Percentiles rank a stretch among this genome's conserved stretches.
These are phyloP conservation scores for Beauveria rudraprayagi DNA, from an alignment of 2,329 filamentous ascomycete species.

Conservation along the genomic window DNA sequence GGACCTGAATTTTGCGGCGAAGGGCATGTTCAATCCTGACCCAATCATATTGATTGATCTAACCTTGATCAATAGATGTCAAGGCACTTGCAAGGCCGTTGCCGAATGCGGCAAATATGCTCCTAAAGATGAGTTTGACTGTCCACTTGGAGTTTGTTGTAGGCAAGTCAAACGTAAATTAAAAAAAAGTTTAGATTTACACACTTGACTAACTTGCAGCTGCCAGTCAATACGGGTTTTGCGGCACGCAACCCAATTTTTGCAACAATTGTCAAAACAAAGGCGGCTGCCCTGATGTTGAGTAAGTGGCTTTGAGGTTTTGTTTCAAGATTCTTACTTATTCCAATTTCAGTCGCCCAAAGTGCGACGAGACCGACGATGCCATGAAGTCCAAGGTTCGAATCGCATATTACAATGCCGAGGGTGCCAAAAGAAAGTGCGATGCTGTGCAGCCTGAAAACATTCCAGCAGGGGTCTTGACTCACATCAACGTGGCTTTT, in stretches of 20 bases:
- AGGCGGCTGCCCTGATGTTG: neutral
- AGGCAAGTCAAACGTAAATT: constrained; percentile 9
- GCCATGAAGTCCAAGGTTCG: neutral
- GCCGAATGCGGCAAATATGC: constrained; percentile 13
- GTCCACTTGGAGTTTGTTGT: constrained; percentile 13
- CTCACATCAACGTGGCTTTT: constrained; percentile 10
- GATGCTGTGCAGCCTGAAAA: constrained; percentile 9
- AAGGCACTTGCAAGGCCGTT: constrained; percentile 12
- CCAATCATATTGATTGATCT: neutral
- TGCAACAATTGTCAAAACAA: constrained; percentile 17
- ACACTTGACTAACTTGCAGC: neutral
- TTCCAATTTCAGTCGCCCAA: neutral
- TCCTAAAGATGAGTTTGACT: neutral
- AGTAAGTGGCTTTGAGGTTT: neutral
- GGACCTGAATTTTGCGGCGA: neutral
- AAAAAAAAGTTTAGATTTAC: too few species aligned
- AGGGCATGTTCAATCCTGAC: neutral
- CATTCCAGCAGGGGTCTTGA: constrained; percentile 1
- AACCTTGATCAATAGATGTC: neutral
- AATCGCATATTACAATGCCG: constrained; percentile 7
- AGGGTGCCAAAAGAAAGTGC: constrained; percentile 1
- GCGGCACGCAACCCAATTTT: constrained; percentile 15
- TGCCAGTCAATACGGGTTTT: constrained; percentile 9
- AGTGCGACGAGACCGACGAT: constrained; percentile 1
- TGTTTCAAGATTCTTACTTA: neutral